Percentiles rank a stretch among this genome's conserved stretches.
phyloP scores from a whole-genome alignment of 352 stramenopile species.

The Pythium angustatum region DNA sequence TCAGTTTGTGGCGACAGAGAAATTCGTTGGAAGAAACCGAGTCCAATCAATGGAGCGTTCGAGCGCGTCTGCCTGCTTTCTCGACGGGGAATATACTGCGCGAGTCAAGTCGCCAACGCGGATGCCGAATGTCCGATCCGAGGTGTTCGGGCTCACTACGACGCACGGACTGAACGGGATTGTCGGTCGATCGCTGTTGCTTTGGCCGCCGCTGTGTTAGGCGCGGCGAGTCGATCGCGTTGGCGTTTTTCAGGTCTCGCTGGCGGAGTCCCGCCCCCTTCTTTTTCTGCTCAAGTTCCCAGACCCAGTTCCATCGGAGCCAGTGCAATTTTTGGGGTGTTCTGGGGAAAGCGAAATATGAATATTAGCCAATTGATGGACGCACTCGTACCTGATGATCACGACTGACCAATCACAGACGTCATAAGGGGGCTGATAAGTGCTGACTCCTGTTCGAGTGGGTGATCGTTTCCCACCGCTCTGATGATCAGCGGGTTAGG shows the following conservation, averaged over 20 bases:
- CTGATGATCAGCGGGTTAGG: too few species aligned
- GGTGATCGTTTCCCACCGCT: too few species aligned
- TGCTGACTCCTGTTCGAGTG: too few species aligned
- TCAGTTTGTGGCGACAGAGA: too few species aligned
- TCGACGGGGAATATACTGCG: too few species aligned
- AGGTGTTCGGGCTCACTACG: too few species aligned
- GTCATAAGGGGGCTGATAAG: not conserved
- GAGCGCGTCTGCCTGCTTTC: too few species aligned
- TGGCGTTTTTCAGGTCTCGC: slow-evolving; percentile 2
- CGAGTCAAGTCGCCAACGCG: too few species aligned
- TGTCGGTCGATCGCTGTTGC: not conserved
- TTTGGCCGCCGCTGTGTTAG: slow-evolving; percentile 2
- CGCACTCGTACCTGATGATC: not conserved
- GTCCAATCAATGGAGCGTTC: too few species aligned
- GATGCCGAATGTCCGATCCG: too few species aligned
- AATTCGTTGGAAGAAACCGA: too few species aligned
- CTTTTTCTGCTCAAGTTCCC: slow-evolving; percentile 15
- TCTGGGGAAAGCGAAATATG: not conserved
- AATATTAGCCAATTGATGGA: not conserved
- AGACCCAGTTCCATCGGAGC: slow-evolving; percentile 1
- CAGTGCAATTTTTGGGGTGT: slow-evolving; percentile 15
- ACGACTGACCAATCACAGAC: slow-evolving; percentile 4
- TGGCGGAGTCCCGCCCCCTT: not conserved
- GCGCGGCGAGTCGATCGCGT: not conserved
- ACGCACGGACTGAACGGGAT: too few species aligned